Base-by-base conservation (phyloP, 2,329 filamentous ascomycete species). In the Diaporthe humulicola region DNA sequence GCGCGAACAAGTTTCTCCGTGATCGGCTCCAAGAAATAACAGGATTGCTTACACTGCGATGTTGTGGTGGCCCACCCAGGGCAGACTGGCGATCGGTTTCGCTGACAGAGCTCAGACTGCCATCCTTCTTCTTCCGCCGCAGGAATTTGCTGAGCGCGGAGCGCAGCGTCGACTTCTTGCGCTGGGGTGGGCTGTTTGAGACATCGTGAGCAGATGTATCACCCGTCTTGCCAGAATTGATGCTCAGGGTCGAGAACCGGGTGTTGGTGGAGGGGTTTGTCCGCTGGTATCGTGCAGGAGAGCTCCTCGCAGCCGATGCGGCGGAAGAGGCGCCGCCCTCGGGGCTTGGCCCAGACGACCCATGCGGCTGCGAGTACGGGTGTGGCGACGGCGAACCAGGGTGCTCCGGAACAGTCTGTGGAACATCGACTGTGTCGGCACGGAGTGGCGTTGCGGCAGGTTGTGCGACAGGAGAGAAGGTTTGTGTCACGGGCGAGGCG, bases 151-250 rank as follows among this genome's bases (percentile, higher is more conserved):
- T 87, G 60, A 93, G 80, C 0, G 90, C 89, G 25, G 86, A 85
- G 70, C 88, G 88, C 69, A 93, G 81, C 0, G 88, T 88, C 1
- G 90, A 91, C 80, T 89, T 91, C 77, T 91, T 92, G 75, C 89
- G 83, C 70, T 87, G 85, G 2, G 89, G 88, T 33, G 79, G 79
- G 58, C 67, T 74, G 42, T 58, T 61, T 2, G 64, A 38, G 33
- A 54, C 82, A 38, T 80, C 75, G 64, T 81, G 83, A 30, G 42
- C 45, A 40, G 45, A 40, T 15, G 48, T 52, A 28, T 81, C 79
- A 28, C 80, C 77, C 1, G 81, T 83, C 73, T 80, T 76, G 54
- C 81, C 82, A 42, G 84, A 83, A 22, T 83, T 82, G n/a, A 83
- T 82, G 79, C 87, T 90, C 71, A 87, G 79, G 28, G 83, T 84